These are phyloP conservation scores for Mycena capillaripes DNA, from an alignment of 768 basidiomycete genomes.

Conservation along the genomic window DNA sequence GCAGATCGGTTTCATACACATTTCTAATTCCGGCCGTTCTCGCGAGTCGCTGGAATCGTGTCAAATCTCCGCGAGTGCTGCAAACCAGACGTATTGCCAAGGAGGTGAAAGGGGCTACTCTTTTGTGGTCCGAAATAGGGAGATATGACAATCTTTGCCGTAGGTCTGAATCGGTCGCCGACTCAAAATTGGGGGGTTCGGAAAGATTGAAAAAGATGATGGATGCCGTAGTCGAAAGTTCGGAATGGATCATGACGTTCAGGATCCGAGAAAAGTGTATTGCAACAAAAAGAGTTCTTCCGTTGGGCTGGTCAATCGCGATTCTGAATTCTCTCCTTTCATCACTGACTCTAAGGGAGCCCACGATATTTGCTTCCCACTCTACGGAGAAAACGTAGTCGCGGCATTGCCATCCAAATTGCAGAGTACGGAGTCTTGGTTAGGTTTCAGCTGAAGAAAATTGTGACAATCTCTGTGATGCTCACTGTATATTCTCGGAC, in stretches of 20 bases:
- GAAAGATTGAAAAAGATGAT: slow-evolving; percentile 60
- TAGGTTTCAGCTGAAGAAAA: background rate
- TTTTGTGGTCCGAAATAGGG: slow-evolving; percentile 55
- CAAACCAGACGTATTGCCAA: slow-evolving; percentile 66
- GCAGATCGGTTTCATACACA: slow-evolving; percentile 51
- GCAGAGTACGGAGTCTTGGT: slow-evolving; percentile 52
- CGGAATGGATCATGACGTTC: slow-evolving; percentile 52
- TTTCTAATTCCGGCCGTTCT: slow-evolving; percentile 54
- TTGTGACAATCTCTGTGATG: background rate
- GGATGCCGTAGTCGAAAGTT: slow-evolving; percentile 43
- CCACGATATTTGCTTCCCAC: slow-evolving; percentile 57
- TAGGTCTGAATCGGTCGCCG: slow-evolving; percentile 9
- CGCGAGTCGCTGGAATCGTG: slow-evolving; percentile 55
- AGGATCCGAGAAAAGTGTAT: slow-evolving; percentile 61
- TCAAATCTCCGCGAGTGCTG: slow-evolving; percentile 47
- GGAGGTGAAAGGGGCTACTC: slow-evolving; percentile 67
- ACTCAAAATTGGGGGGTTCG: slow-evolving; percentile 58
- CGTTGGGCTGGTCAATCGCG: slow-evolving; percentile 38
- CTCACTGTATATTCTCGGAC: slow-evolving; percentile 26
- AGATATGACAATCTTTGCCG: slow-evolving; percentile 57
- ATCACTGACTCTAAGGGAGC: slow-evolving; percentile 36
- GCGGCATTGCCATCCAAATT: slow-evolving; percentile 76
- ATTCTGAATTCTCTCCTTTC: slow-evolving; percentile 65
- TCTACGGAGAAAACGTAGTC: slow-evolving; percentile 71
- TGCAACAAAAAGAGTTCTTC: slow-evolving; percentile 53